Conservation (phyloP, 2,329 filamentous ascomycete genomes). For the Colletotrichum sp. region DNA sequence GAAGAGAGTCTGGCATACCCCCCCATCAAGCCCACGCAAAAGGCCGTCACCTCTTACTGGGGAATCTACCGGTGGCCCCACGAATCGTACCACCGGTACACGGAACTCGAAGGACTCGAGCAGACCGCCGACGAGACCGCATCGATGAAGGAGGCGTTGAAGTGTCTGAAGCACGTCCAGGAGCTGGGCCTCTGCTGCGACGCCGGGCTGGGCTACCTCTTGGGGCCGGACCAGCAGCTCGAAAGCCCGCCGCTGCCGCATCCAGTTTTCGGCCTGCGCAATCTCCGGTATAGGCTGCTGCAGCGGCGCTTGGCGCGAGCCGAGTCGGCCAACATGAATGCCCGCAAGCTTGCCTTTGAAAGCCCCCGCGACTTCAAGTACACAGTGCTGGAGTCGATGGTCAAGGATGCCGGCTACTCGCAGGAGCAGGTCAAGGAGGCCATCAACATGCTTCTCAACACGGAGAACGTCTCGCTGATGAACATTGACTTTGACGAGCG, state of each 20-base stretch:
- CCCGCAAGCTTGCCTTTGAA: constrained; percentile 26
- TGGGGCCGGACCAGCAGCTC: constrained; percentile 62
- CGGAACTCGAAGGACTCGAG: constrained; percentile 64
- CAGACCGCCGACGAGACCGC: constrained; percentile 67
- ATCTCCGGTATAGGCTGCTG: constrained; percentile 11
- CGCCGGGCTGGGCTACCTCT: constrained; percentile 71
- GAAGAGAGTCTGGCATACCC: constrained; percentile 55
- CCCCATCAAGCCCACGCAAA: constrained; percentile 60
- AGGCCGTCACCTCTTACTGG: constrained; percentile 64
- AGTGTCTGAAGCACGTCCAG: constrained; percentile 56
- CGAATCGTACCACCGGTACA: constrained; percentile 62
- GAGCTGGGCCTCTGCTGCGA: constrained; percentile 73
- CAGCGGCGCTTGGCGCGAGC: neutral
- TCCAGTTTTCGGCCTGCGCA: constrained; percentile 36
- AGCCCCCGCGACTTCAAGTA: constrained; percentile 33
- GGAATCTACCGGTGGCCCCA: constrained; percentile 70
- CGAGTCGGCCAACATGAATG: constrained; percentile 20
- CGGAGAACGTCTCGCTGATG: constrained; percentile 34
- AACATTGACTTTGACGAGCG: constrained; percentile 38
- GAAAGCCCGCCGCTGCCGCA: constrained; percentile 43
- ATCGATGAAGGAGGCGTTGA: constrained; percentile 66
- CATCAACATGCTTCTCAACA: constrained; percentile 37
- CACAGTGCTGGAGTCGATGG: constrained; percentile 40
- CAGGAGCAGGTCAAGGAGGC: constrained; percentile 35
- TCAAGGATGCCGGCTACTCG: constrained; percentile 38